Conservation (phyloP, 2,329 filamentous ascomycete species). For the Geosmithia morbida region DNA sequence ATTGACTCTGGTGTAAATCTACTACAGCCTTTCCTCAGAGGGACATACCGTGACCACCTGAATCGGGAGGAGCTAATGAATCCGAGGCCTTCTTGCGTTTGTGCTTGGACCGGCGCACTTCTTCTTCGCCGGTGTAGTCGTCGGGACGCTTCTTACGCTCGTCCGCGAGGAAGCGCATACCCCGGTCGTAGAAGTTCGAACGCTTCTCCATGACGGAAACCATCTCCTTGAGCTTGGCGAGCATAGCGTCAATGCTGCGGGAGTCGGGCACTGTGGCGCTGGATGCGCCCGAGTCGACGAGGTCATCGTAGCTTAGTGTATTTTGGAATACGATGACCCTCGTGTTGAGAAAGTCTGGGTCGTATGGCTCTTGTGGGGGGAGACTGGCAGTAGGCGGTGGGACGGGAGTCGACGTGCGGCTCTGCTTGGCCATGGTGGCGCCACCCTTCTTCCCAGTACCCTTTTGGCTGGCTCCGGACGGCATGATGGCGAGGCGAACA, state of each 20-base stretch:
- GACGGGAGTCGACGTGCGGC: constrained; percentile 61
- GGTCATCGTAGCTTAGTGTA: constrained; percentile 47
- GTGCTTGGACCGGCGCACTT: constrained; percentile 47
- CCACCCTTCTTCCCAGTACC: constrained; percentile 49
- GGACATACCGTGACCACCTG: constrained; percentile 14
- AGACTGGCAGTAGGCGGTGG: constrained; percentile 32
- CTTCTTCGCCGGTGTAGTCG: constrained; percentile 33
- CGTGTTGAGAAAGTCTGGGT: constrained; percentile 54
- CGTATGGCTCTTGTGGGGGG: constrained; percentile 37
- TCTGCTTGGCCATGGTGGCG: constrained; percentile 50
- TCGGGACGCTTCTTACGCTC: constrained; percentile 48
- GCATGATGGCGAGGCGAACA: constrained; percentile 24
- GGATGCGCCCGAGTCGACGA: constrained; percentile 47
- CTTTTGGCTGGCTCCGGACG: constrained; percentile 42
- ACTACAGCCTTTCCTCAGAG: background rate
- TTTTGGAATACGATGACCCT: constrained; percentile 43
- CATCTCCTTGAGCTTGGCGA: constrained; percentile 48
- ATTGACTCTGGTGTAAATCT: background rate
- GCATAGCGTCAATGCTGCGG: constrained; percentile 48
- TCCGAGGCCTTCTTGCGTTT: constrained; percentile 68
- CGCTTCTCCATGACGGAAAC: constrained; percentile 53
- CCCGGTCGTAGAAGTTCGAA: constrained; percentile 53
- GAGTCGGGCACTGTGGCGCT: constrained; percentile 47
- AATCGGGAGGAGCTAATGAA: constrained; percentile 39
- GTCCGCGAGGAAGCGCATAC: constrained; percentile 56